Evolutionary conservation across 2,329 filamentous ascomycete genomes (phyloP), one percentile per base, ranked within the genome.

Genomic region (Stylonectria norvegica): DNA sequence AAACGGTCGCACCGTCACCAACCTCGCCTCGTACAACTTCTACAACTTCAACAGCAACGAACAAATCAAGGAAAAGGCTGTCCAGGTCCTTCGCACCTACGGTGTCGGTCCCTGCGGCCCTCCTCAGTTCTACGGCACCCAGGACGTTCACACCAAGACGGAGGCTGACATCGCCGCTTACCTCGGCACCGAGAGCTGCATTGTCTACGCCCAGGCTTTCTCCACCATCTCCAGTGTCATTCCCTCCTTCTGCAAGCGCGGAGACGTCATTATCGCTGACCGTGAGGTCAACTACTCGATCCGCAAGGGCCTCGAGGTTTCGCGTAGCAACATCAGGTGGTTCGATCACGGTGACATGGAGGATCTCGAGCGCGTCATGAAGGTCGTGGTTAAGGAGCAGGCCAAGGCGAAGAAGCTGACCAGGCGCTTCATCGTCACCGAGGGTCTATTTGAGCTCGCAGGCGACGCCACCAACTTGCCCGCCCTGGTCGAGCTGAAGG

Each of bases 181-280:
- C 61, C 69, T 98, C 18, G 93, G 93, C 17, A 88, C 87, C 1
- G 82, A 90, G 39, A 83, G 85, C 20, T 94, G 89, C 60, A 97
- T 98, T 53, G 83, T 98, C 44, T 98, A 98, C 60, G 87, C 93
- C 1, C 93, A 98, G 62, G 85, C 90, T 4, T 97, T 98, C 63
- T 95, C 88, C 18, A 96, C 93, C 28, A 94, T 97, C 45, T 90
- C 87, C n/a, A 91, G 86, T 61, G 90, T 97, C 16, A 96, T 98
- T 47, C 94, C 93, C 0, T 86, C 90, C 2, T 98, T 98, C 62
- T 95, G 87, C 63, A 98, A 98, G 73, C 81, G 93, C 57, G 93
- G 93, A 36, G 93, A 98, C 63, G 87, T 97, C 59, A 97, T 98
- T 55, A 88, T 98, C 38, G 93, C 89, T 29, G 93, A 98, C 68